Percentiles rank a stretch among this genome's conserved stretches.
phyloP scores from a whole-genome alignment of 2,329 filamentous ascomycete species.

The Cordyceps pruinosa region DNA sequence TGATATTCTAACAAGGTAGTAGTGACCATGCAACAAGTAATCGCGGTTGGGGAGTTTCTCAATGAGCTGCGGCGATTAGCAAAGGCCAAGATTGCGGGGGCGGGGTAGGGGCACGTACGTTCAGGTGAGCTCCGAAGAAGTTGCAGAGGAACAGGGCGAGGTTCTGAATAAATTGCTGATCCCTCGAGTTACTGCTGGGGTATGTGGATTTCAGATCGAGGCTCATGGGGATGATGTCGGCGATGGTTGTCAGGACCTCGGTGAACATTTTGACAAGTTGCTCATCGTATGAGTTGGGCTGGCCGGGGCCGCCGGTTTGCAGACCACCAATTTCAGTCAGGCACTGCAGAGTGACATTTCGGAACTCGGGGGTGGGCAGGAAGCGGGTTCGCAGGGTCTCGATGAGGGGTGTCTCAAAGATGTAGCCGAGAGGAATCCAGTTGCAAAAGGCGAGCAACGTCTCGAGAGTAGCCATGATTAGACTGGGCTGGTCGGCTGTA shows the following conservation, averaged over 20 bases:
- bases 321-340: conserved; percentile 94
- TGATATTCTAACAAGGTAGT: conserved; percentile 95
- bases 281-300: conserved; percentile 76
- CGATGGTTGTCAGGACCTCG: conserved; percentile 85
- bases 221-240: conserved; percentile 84
- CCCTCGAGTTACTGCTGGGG: conserved; percentile 79
- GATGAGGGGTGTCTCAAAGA: conserved; percentile 96
- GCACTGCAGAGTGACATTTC: conserved; percentile 93
- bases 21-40: conserved; percentile 91
- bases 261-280: conserved; percentile 98
- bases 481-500: conserved; percentile 77
- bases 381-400: conserved; percentile 90
- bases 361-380: conserved; percentile 87
- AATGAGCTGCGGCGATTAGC: conserved; percentile 55
- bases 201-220: conserved; percentile 91
- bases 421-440: conserved; percentile 98
- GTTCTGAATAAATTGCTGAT: conserved; percentile 98
- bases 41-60: conserved; percentile 94
- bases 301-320: conserved; percentile 67
- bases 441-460: conserved; percentile 94
- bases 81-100: not conserved
- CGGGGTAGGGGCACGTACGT: conserved; percentile 44
- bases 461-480: conserved; percentile 95
- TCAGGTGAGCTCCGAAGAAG: conserved; percentile 90
- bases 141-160: conserved; percentile 92